Conservation (phyloP, 2,329 filamentous ascomycete genomes). For the Penicillium sp. region DNA sequence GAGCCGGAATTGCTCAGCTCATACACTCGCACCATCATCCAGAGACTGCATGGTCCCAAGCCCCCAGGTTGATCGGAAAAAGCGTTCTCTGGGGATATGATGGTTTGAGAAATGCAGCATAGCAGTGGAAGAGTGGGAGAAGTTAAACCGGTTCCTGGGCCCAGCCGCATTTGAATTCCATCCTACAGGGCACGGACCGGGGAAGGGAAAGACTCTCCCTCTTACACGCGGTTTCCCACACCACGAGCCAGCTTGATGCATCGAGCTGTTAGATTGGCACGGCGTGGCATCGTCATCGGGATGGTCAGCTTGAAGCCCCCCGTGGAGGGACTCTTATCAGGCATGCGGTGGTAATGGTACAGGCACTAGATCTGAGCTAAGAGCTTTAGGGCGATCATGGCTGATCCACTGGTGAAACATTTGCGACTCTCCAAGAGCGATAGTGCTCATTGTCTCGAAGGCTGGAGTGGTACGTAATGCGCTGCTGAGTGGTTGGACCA, state of each 20-base stretch:
- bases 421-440: slow-evolving; percentile 12
- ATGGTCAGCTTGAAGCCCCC: not conserved
- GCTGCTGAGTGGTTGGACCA: not conserved
- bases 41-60: too few relatives aligned
- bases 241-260: too few relatives aligned
- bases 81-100: too few relatives aligned
- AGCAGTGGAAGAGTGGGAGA: slow-evolving; percentile 1
- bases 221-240: too few relatives aligned
- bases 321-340: too few relatives aligned
- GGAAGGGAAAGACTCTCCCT: too few relatives aligned
- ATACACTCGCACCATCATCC: too few relatives aligned
- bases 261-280: not conserved
- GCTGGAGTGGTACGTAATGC: slow-evolving; percentile 20
- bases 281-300: not conserved
- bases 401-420: slow-evolving; percentile 25
- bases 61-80: too few relatives aligned
- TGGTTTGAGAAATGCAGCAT: slow-evolving; percentile 16
- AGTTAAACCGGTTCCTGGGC: not conserved
- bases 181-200: not conserved
- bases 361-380: slow-evolving; percentile 17
- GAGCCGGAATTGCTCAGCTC: too few relatives aligned
- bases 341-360: too few relatives aligned
- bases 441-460: slow-evolving; percentile 5
- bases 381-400: slow-evolving; percentile 21
- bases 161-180: not conserved